Conservation (phyloP, 805 yeast genomes). For the Ogataea sp. region DNA sequence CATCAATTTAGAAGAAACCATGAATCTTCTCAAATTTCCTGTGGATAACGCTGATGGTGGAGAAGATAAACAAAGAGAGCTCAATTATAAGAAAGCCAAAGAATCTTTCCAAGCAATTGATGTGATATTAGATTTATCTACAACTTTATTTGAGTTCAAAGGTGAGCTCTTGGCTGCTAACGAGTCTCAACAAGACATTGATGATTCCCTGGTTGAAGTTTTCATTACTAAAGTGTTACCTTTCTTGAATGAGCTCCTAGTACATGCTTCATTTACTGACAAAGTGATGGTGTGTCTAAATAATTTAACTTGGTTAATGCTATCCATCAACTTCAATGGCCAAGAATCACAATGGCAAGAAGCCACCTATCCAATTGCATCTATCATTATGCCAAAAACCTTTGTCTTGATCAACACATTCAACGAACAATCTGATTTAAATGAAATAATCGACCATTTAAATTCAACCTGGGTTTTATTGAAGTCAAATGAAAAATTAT, state of each 20-base stretch:
- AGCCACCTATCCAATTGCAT: constrained; percentile 18
- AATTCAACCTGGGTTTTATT: constrained; percentile 9
- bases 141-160: constrained; percentile 60
- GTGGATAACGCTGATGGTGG: constrained; percentile 27
- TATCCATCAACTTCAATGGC: not conserved
- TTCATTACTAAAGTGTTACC: constrained; percentile 10
- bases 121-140: constrained; percentile 62
- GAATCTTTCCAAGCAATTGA: constrained; percentile 57
- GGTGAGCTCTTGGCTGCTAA: constrained; percentile 11
- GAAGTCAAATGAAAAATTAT: constrained; percentile 4
- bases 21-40: constrained; percentile 16
- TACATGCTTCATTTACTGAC: constrained; percentile 38
- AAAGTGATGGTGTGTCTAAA: constrained; percentile 62
- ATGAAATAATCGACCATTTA: constrained; percentile 10
- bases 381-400: constrained; percentile 9
- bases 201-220: constrained; percentile 15
- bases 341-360: constrained; percentile 25
- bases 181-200: constrained; percentile 5
- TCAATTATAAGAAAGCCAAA: constrained; percentile 35
- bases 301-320: constrained; percentile 54
- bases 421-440: constrained; percentile 5
- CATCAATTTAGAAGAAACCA: constrained; percentile 26
- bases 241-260: constrained; percentile 32
- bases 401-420: constrained; percentile 2
- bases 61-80: constrained; percentile 27